A percentile compares a stretch with the other conserved stretches of the same genome.
phyloP scores from a whole-genome alignment of 495 filamentous ascomycete species.

The Penicillium atrosanguineum region DNA sequence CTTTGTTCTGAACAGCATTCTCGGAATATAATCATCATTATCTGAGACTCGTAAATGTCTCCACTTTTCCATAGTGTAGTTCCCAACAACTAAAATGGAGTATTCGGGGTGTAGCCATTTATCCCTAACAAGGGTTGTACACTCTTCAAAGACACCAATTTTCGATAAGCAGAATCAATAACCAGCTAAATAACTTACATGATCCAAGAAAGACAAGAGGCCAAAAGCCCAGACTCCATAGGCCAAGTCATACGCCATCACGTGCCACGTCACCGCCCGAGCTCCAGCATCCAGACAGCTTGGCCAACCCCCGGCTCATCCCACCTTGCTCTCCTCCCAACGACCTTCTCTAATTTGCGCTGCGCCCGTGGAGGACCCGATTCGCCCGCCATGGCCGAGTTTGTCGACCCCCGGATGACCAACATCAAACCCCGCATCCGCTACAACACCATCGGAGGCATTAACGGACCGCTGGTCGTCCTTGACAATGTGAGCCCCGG shows the following conservation, averaged over 20 bases:
- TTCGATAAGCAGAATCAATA: neutral
- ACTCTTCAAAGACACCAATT: neutral
- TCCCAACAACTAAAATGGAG: neutral
- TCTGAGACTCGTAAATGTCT: neutral
- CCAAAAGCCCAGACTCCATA: neutral
- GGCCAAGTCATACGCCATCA: conserved; percentile 12
- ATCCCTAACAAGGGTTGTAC: neutral
- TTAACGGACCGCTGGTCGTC: conserved; percentile 97
- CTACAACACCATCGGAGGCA: conserved; percentile 98
- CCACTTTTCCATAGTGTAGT: neutral
- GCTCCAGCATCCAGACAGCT: conserved; percentile 29
- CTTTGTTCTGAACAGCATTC: neutral
- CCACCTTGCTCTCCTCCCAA: conserved; percentile 16
- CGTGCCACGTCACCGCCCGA: conserved; percentile 30
- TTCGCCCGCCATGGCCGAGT: conserved; percentile 54
- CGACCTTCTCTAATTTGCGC: conserved; percentile 8
- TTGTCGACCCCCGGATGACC: conserved; percentile 76
- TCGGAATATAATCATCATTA: neutral
- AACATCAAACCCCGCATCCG: conserved; percentile 78
- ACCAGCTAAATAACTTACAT: neutral
- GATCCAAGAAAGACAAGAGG: neutral
- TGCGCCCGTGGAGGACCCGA: conserved; percentile 22
- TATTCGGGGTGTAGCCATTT: neutral
- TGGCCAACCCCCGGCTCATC: conserved; percentile 25
- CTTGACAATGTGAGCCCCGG: conserved; percentile 74